A percentile compares a stretch with the other conserved stretches of the same genome.
phyloP scores from a whole-genome alignment of 106 monocot genomes.

The Dendrobium nobile region DNA sequence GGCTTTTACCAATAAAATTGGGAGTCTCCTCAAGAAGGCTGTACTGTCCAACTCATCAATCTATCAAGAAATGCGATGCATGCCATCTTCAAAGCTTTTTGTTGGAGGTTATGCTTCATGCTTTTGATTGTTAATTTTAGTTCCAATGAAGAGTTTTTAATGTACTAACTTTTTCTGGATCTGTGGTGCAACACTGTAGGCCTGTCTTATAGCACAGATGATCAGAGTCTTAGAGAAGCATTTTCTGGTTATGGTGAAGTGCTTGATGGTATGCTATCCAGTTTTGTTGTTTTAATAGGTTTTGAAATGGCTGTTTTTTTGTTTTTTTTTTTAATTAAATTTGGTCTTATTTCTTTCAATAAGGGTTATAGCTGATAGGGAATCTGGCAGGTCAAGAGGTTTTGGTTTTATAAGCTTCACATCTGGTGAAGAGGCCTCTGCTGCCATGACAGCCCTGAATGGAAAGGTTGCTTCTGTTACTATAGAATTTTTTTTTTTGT shows the following conservation, averaged over 20 bases:
- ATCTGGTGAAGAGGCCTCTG: slow-evolving; percentile 55
- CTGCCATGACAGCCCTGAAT: slow-evolving; percentile 69
- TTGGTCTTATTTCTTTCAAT: slow-evolving; percentile 15
- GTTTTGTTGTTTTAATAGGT: neutral
- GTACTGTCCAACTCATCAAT: slow-evolving; percentile 40
- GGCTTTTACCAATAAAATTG: slow-evolving; percentile 74
- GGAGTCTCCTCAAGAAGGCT: slow-evolving; percentile 48
- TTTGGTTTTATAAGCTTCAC: slow-evolving; percentile 77
- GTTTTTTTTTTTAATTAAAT: neutral
- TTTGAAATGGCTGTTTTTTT: neutral
- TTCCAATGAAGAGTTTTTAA: neutral
- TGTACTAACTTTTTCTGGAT: neutral
- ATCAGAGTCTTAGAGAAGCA: slow-evolving; percentile 53
- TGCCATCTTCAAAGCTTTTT: slow-evolving; percentile 81
- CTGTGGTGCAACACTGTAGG: neutral
- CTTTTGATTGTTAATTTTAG: neutral
- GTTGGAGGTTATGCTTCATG: slow-evolving; percentile 47
- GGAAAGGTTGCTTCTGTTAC: slow-evolving; percentile 44
- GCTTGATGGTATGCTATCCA: slow-evolving; percentile 40
- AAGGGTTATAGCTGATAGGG: slow-evolving; percentile 44
- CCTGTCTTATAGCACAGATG: slow-evolving; percentile 77
- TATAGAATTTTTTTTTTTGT: neutral
- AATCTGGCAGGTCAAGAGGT: slow-evolving; percentile 72
- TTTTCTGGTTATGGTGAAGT: slow-evolving; percentile 64
- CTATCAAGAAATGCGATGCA: slow-evolving; percentile 57